Evolutionary conservation across 352 stramenopile species (phyloP), one percentile per base, ranked within the genome.

Genomic region (Pythium vanterpoolii): DNA sequence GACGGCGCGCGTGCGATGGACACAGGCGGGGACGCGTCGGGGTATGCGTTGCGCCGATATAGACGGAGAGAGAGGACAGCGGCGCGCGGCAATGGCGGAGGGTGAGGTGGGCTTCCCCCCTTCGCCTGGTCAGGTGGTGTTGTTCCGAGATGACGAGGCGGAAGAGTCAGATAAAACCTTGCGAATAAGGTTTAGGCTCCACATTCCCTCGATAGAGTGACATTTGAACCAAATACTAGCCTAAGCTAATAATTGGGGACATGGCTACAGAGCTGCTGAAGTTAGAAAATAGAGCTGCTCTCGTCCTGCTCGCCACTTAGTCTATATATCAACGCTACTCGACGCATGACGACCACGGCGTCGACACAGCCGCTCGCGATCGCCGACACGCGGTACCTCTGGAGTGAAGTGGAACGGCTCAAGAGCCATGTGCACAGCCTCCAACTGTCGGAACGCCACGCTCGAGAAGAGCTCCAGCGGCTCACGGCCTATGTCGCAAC

Each of bases 351-450:
- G 28, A 50, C 51, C 2, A 36, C 27, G 26, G 44, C 47, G 47
- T 30, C 38, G 4, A 27, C 48, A 14, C 56, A 23, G 34, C 19
- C 34, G 31, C 31, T 64, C n/a, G 33, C 53, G 36, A 68, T 68
- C 39, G 62, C 51, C 72, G 79, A 87, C 28, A 73, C 57, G 48
- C 69, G 72, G 23, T 72, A 86, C 46, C 51, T 89, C 23, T 85
- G 76, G 77, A 67, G 51, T 8, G 77, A 89, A 54, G 77, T 89
- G 26, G 71, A 82, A 48, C 69, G 77, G 18, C 68, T 89, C 45
- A 89, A 86, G 57, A 48, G 54, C 1, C 73, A 82, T 5, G 67
- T 87, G 8, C 64, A 76, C 2, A 56, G 80, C 13, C 62, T 89
- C 19, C 71, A 78, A 44, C 36, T 59, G 31, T 45, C 62, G 9